These are phyloP conservation scores for Arabidopsis suecica DNA, from an alignment of 345 rosid genomes.

Conservation along the genomic window DNA sequence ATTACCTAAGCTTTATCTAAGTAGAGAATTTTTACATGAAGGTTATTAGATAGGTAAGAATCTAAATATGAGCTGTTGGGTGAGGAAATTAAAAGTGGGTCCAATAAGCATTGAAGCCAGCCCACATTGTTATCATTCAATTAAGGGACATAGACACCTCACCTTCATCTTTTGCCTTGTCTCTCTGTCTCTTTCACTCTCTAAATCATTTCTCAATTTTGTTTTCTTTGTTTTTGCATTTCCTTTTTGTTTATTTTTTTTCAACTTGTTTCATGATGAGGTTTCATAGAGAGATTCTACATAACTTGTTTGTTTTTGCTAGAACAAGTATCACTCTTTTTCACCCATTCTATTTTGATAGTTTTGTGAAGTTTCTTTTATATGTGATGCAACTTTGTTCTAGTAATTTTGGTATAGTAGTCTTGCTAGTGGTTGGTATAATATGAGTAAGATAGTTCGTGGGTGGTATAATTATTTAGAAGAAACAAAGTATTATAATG, in stretches of 20 bases:
- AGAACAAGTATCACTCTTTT: not conserved
- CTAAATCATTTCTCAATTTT: constrained; percentile 35
- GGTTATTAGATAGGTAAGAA: constrained; percentile 15
- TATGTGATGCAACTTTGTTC: not conserved
- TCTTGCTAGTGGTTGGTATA: constrained; percentile 20
- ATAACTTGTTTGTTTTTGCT: not conserved
- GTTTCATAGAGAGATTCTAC: not conserved
- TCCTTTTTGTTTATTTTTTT: constrained; percentile 31
- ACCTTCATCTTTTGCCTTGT: constrained; percentile 39
- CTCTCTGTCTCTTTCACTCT: constrained; percentile 43
- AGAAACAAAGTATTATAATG: constrained; percentile 12
- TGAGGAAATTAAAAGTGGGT: constrained; percentile 38
- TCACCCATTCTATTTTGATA: not conserved
- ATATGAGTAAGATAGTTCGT: not conserved
- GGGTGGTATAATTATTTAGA: constrained; percentile 1
- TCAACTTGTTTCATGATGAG: constrained; percentile 35
- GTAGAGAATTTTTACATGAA: not conserved
- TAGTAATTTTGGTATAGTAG: not conserved
- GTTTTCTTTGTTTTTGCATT: constrained; percentile 30
- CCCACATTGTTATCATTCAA: constrained; percentile 44
- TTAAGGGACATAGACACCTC: constrained; percentile 45
- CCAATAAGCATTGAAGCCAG: constrained; percentile 33
- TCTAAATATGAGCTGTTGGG: constrained; percentile 39
- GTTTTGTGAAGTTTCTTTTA: constrained; percentile 14
- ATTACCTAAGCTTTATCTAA: constrained; percentile 1